Evolutionary conservation across 2,329 filamentous ascomycete species (phyloP).

Genomic region (Exophiala xenobiotica): DNA sequence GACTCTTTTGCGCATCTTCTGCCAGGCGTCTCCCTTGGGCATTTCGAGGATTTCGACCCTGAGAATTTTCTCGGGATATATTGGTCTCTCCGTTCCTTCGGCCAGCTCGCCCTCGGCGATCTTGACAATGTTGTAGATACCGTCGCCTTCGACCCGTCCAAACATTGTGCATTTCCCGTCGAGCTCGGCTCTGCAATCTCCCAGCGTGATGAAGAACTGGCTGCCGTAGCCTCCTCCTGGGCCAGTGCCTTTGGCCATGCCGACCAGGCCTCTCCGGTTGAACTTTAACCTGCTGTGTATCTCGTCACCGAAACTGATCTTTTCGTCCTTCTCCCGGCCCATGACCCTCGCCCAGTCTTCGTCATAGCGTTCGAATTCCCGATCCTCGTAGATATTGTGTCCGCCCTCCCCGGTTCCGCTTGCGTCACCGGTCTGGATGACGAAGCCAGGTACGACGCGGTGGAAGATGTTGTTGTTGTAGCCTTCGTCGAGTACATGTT

Average conservation of each 20-base stretch:
- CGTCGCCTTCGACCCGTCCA: constrained; percentile 86
- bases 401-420: constrained; percentile 77
- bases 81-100: constrained; percentile 74
- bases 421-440: constrained; percentile 91
- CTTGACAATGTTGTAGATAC: constrained; percentile 92
- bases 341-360: constrained; percentile 57
- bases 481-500: constrained; percentile 91
- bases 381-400: constrained; percentile 84
- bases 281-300: constrained; percentile 90
- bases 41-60: constrained; percentile 47
- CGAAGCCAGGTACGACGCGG: constrained; percentile 85
- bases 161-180: constrained; percentile 91
- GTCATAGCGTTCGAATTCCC: constrained; percentile 41
- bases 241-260: constrained; percentile 77
- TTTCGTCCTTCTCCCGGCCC: constrained; percentile 52
- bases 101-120: constrained; percentile 86
- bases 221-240: constrained; percentile 74
- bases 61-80: constrained; percentile 78
- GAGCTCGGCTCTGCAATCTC: constrained; percentile 74
- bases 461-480: constrained; percentile 95
- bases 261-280: constrained; percentile 83
- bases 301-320: constrained; percentile 78
- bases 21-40: constrained; percentile 43
- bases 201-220: constrained; percentile 95
- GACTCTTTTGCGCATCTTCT: constrained; percentile 41